Conservation (phyloP, 2,329 filamentous ascomycete genomes). For the Chalara sp. region DNA sequence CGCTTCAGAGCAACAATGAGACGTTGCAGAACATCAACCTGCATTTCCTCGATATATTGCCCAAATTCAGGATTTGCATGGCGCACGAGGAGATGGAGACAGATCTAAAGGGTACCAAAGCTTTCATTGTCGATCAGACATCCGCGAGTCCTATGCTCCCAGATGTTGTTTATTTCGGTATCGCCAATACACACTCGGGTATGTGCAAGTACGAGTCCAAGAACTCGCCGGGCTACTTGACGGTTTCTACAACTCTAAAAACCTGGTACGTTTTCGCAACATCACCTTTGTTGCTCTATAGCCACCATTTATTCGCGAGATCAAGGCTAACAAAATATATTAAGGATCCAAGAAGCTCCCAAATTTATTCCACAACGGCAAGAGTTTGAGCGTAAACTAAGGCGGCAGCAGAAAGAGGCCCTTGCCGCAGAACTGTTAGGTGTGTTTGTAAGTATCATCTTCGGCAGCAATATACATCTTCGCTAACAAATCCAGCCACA, state of each 20-base stretch:
- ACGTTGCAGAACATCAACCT: constrained; percentile 68
- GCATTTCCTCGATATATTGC: constrained; percentile 65
- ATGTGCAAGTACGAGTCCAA: constrained; percentile 67
- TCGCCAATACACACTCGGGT: constrained; percentile 62
- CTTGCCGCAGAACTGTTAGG: constrained; percentile 21
- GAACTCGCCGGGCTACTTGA: constrained; percentile 53
- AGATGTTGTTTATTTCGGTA: constrained; percentile 67
- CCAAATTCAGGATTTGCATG: constrained; percentile 67
- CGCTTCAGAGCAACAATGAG: constrained; percentile 68
- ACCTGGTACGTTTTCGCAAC: constrained; percentile 14
- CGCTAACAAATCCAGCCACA: no score
- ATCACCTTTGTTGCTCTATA: background rate
- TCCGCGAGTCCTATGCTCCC: constrained; percentile 65
- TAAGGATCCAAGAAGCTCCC: constrained; percentile 5
- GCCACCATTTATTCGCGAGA: no score
- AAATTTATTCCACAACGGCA: constrained; percentile 16
- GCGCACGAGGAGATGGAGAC: constrained; percentile 70
- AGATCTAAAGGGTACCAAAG: constrained; percentile 55
- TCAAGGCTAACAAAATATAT: no score
- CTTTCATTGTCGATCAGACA: constrained; percentile 61
- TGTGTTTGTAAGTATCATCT: background rate
- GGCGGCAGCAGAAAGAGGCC: constrained; percentile 16
- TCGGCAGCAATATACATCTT: background rate
- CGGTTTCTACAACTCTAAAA: constrained; percentile 25
- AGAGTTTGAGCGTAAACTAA: constrained; percentile 17